Percentiles rank a stretch among this genome's conserved stretches.
Evolutionary conservation across 164 flowering plant species (phyloP).

Genomic region (Umbilicus rupestris): DNA sequence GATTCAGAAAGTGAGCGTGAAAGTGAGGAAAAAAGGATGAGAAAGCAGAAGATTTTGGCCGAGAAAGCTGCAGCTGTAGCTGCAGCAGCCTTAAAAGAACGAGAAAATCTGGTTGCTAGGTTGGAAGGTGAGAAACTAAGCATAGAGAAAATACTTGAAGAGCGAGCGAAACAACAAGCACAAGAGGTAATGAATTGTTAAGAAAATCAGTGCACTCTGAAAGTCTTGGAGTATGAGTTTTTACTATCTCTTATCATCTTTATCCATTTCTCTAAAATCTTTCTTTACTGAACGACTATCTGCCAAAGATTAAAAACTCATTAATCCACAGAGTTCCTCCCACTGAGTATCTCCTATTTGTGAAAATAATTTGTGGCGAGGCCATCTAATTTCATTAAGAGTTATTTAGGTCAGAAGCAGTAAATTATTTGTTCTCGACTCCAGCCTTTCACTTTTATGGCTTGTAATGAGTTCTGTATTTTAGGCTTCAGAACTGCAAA

Average conservation of each 20-base stretch:
- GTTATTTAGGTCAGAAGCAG: background rate
- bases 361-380: too few relatives aligned
- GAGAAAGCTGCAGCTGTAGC: constrained; percentile 84
- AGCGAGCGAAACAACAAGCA: constrained; percentile 78
- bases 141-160: constrained; percentile 87
- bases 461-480: background rate
- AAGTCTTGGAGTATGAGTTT: too few relatives aligned
- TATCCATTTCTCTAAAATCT: too few relatives aligned
- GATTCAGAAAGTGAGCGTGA: constrained; percentile 71
- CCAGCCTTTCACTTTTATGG: background rate
- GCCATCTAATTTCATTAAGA: too few relatives aligned
- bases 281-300: too few relatives aligned
- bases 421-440: background rate
- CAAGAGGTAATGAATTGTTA: constrained; percentile 86
- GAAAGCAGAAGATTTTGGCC: constrained; percentile 60
- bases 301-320: too few relatives aligned
- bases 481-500: constrained; percentile 91
- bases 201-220: too few relatives aligned
- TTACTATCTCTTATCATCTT: background rate
- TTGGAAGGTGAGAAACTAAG: constrained; percentile 95
- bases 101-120: constrained; percentile 72
- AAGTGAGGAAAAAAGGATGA: constrained; percentile 53
- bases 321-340: too few relatives aligned
- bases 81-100: constrained; percentile 60
- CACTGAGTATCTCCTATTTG: too few relatives aligned